Evolutionary conservation across 2,329 filamentous ascomycete species (phyloP), one percentile per base, ranked within the genome.

Genomic region (Aspergillus fischeri): DNA sequence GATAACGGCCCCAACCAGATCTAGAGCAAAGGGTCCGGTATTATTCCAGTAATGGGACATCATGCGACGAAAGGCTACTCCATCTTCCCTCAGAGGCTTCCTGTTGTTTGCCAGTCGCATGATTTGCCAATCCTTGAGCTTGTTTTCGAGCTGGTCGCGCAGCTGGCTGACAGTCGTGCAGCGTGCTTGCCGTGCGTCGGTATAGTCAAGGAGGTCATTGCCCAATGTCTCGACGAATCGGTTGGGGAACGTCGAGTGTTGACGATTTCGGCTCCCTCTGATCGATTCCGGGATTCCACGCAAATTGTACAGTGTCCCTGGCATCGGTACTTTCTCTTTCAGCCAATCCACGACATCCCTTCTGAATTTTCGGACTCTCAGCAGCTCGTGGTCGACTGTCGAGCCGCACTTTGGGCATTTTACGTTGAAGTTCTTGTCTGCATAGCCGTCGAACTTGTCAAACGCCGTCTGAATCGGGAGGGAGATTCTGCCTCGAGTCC

Each of bases 261-360:
- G 53, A 25, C 51, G 38, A 4, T 47, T 44, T 45, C 56, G 56
- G 21, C n/a, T 24, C 20, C 11, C 7, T n/a, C 48, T 35, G 41
- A 42, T 28, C 4, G 54, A 55, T 29, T 76, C 68, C 0, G 85
- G 83, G 17, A 76, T 70, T 0, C 88, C 89, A 1, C 73, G 69
- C 0, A 80, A 68, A 8, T 83, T 77, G 7, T 91, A 77, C 4
- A 91, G 69, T 0, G 88, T 91, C 1, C 89, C 88, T 0, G 87
- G 85, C 78, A 92, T 84, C 0, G 88, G 85, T 1, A 74, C 67
- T 14, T 77, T 63, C 3, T 78, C 63, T 3, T 71, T 58, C 3
- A 84, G 63, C 0, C 90, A 75, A 0, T 66, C 65, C 25, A 78
- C 68, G 5, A 82, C 71, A 64, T 92, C 87, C 14, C 69, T 72